phyloP scores from a whole-genome alignment of 495 filamentous ascomycete genomes.

The Aspergillus homomorphus region DNA sequence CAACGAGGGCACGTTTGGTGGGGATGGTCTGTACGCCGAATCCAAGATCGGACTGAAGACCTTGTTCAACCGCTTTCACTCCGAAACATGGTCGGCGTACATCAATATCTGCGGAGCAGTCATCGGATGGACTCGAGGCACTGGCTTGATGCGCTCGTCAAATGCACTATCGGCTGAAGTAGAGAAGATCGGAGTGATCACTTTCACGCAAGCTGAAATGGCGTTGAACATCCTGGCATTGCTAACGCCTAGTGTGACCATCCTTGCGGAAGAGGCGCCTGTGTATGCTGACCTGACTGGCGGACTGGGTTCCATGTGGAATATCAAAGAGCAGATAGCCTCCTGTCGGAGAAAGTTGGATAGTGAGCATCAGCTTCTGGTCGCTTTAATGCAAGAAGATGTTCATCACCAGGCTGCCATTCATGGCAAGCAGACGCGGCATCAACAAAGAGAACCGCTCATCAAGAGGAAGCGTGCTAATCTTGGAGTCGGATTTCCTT shows the following conservation, averaged over 20 bases:
- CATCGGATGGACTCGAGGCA: constrained; percentile 98
- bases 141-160: constrained; percentile 94
- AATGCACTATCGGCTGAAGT: constrained; percentile 95
- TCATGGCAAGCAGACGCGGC: constrained; percentile 74
- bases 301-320: constrained; percentile 19
- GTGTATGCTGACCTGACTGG: constrained; percentile 27
- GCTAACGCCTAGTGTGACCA: constrained; percentile 92
- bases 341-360: constrained; percentile 76
- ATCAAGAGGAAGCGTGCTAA: constrained; percentile 74
- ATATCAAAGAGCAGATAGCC: constrained; percentile 21
- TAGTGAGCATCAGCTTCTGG: constrained; percentile 64
- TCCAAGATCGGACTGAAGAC: constrained; percentile 96
- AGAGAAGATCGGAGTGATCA: constrained; percentile 91
- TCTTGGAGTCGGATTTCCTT: constrained; percentile 88
- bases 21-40: constrained; percentile 95
- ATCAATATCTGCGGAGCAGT: constrained; percentile 97
- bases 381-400: constrained; percentile 16
- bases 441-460: constrained; percentile 50
- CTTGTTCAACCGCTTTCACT: constrained; percentile 96
- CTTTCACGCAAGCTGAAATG: constrained; percentile 99
- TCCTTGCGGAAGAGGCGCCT: constrained; percentile 55
- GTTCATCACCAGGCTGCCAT: constrained; percentile 9
- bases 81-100: constrained; percentile 94
- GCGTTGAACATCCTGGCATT: constrained; percentile 96
- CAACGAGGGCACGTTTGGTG: constrained; percentile 97